A percentile compares a stretch with the other conserved stretches of the same genome.
These are phyloP conservation scores for Salix exigua DNA, from an alignment of 345 rosid species.

Conservation along the genomic window DNA sequence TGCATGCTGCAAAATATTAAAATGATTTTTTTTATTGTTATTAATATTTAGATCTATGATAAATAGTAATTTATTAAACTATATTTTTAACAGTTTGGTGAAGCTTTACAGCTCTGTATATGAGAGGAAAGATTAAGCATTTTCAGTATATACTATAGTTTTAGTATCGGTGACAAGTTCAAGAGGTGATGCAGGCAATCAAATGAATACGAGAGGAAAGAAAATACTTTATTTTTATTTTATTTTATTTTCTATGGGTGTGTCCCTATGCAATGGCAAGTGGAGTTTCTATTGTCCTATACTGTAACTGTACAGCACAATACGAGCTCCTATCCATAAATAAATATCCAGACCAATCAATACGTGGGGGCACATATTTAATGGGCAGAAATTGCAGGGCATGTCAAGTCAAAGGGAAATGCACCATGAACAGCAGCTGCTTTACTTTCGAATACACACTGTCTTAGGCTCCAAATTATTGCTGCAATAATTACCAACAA, in stretches of 20 bases:
- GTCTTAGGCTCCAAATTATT: too few species aligned
- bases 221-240: too few species aligned
- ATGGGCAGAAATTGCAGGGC: constrained; percentile 8
- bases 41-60: too few species aligned
- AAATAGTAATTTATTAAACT: too few species aligned
- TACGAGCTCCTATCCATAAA: constrained; percentile 15
- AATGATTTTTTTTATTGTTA: too few species aligned
- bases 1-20: not conserved
- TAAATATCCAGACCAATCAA: constrained; percentile 18
- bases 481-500: too few species aligned
- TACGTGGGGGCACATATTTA: constrained; percentile 15
- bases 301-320: constrained; percentile 21
- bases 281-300: constrained; percentile 18
- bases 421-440: not conserved
- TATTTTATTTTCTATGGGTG: not conserved
- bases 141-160: too few species aligned
- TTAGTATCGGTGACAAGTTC: too few species aligned
- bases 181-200: not conserved
- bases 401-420: not conserved
- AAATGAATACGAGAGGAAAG: not conserved
- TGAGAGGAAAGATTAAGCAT: too few species aligned
- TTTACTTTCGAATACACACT: not conserved
- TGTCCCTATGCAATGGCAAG: constrained; percentile 5
- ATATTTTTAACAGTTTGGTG: too few species aligned
- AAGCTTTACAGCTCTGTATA: too few species aligned